Conservation (phyloP, 192 early-diverging fungal species). For the Umbelopsis vinacea region DNA sequence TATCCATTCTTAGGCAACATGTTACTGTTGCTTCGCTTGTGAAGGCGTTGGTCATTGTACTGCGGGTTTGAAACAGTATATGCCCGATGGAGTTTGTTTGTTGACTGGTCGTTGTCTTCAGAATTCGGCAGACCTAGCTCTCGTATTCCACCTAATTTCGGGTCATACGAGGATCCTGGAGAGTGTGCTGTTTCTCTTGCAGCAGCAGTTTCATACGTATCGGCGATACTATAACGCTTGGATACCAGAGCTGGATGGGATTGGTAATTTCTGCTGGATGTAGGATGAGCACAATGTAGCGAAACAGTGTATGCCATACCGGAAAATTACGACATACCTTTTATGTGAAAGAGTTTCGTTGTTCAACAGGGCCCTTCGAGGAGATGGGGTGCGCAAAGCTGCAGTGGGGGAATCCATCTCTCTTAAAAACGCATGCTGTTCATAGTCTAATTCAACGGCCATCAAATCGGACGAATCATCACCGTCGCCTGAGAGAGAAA, state of each 20-base stretch:
- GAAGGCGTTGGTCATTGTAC: constrained; percentile 5
- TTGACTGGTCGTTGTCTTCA: neutral
- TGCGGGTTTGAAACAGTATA: constrained; percentile 6
- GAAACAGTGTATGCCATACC: neutral
- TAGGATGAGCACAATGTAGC: neutral
- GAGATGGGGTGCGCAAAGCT: neutral
- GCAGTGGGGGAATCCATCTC: constrained; percentile 7
- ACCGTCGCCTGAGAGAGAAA: neutral
- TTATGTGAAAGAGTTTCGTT: neutral
- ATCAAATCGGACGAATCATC: constrained; percentile 21
- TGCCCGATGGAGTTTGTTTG: constrained; percentile 23
- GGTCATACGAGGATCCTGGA: neutral
- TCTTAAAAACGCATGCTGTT: neutral
- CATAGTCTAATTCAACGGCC: constrained; percentile 20
- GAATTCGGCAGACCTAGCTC: neutral
- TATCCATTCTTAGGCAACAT: neutral
- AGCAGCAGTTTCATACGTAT: neutral
- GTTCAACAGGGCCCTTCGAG: neutral
- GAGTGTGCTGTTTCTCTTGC: neutral
- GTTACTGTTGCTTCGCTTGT: constrained; percentile 15
- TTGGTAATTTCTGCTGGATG: neutral
- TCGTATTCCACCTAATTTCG: neutral
- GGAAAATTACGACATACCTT: neutral
- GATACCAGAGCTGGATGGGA: neutral
- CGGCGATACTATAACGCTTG: constrained; percentile 16